These are phyloP conservation scores for Rubroboletus pulcherrimus DNA, from an alignment of 768 basidiomycete species.

Conservation along the genomic window DNA sequence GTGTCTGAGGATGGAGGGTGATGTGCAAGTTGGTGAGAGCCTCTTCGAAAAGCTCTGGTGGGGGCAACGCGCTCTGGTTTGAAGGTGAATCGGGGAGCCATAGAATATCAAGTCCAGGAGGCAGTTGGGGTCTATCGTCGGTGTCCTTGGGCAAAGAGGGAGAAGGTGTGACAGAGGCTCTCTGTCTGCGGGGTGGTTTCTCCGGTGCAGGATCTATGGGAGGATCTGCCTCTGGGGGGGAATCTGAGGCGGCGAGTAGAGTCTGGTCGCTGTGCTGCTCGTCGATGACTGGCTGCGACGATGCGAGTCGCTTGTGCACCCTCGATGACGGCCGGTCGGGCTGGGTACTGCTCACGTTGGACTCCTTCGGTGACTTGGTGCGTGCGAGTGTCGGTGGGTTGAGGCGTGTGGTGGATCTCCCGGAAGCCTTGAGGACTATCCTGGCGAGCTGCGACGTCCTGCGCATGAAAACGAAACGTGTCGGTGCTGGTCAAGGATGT, in stretches of 20 bases:
- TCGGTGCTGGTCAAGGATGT: conserved; percentile 44
- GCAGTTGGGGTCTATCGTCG: conserved; percentile 44
- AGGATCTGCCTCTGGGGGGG: conserved; percentile 25
- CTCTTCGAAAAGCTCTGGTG: conserved; percentile 72
- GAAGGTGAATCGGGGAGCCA: conserved; percentile 49
- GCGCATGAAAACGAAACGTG: conserved; percentile 64
- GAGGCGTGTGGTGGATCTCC: conserved; percentile 1
- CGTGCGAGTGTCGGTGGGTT: conserved; percentile 17
- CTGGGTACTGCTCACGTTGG: conserved; percentile 5
- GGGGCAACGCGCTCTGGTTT: conserved; percentile 46
- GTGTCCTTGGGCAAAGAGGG: conserved; percentile 14
- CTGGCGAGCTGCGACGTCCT: conserved; percentile 67
- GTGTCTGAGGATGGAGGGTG: conserved; percentile 76
- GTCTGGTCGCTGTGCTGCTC: conserved; percentile 13
- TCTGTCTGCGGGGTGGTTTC: conserved; percentile 23
- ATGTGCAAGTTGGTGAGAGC: conserved; percentile 72
- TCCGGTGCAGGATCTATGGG: conserved; percentile 21
- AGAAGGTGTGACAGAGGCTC: conserved; percentile 1
- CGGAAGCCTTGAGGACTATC: conserved; percentile 52
- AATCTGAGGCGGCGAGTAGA: conserved; percentile 13
- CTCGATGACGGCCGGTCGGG: conserved; percentile 12
- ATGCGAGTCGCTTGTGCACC: conserved; percentile 24
- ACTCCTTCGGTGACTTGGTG: conserved; percentile 22
- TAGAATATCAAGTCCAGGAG: conserved; percentile 56
- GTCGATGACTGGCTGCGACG: conserved; percentile 17